A percentile compares a stretch with the other conserved stretches of the same genome.
Conservation (phyloP, 352 stramenopile genomes). For the Pythium aphanidermatum region DNA sequence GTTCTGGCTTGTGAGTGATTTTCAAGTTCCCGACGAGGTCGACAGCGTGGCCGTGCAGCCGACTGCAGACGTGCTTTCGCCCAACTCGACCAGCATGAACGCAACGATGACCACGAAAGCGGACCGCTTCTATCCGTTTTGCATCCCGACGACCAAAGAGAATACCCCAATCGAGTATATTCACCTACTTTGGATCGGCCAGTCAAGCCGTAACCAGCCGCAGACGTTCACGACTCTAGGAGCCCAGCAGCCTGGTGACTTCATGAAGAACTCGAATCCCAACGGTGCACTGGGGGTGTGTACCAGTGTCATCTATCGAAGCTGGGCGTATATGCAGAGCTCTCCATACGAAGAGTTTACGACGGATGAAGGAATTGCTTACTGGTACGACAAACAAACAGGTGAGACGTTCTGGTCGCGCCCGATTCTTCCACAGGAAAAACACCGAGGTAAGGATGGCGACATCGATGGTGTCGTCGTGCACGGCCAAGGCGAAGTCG, state of each 20-base stretch:
- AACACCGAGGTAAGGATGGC: conserved; percentile 60
- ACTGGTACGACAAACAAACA: conserved; percentile 81
- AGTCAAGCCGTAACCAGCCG: conserved; percentile 86
- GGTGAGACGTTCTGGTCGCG: conserved; percentile 91
- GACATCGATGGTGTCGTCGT: conserved; percentile 79
- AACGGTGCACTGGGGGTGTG: conserved; percentile 70
- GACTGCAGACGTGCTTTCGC: conserved; percentile 71
- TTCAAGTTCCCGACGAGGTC: conserved; percentile 37
- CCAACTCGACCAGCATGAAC: conserved; percentile 81
- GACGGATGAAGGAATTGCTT: conserved; percentile 88
- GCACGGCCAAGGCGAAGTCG: conserved; percentile 60
- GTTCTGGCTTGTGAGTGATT: conserved; percentile 61
- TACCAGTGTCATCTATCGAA: conserved; percentile 87
- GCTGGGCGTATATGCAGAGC: conserved; percentile 89
- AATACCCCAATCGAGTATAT: conserved; percentile 93
- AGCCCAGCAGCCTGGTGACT: conserved; percentile 88
- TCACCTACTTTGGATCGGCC: conserved; percentile 86
- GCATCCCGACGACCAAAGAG: conserved; percentile 84
- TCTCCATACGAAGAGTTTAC: conserved; percentile 85
- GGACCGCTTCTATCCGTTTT: conserved; percentile 90
- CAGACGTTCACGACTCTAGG: conserved; percentile 88
- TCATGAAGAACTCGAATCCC: conserved; percentile 85
- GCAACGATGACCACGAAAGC: conserved; percentile 81
- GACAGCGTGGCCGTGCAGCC: conserved; percentile 62
- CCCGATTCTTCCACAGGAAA: conserved; percentile 78